Base-by-base conservation (phyloP, 2,329 filamentous ascomycete species). In the Blastomyces parvus region DNA sequence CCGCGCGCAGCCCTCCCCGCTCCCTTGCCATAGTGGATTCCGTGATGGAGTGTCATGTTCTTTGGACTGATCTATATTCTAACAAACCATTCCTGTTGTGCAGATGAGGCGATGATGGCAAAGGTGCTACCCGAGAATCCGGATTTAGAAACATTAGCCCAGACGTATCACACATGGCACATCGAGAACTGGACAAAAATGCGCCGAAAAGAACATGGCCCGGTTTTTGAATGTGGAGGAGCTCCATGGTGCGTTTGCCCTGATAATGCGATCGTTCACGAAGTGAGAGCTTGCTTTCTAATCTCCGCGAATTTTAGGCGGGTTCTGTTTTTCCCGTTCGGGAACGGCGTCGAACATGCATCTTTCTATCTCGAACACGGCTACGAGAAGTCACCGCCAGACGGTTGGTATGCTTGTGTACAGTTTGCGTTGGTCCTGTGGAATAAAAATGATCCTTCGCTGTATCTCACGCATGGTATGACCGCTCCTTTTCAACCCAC, bases 361-460 rank as follows among this genome's bases (percentile, higher is more conserved):
- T 97, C 94, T 6, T 90, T 99, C 74, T 99, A 97, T 76, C 85
- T 99, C 27, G 94, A 99, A 75, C 94, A 97, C 75, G 94, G 91
- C 55, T 96, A 90, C 77, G 88, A 90, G 38, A 75, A 76, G 30
- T 81, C 88, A 65, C 83, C 93, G 13, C 91, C 93, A 14, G 90
- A 96, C 55, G 89, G 96, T 73, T 99, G 93, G 91, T 94, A 92
- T 76, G 93, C 91, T 70, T 99, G 94, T 73, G 91, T 96, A 55
- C 94, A 97, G 74, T 99, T 99, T 76, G 88, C 90, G 64, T 82
- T 99, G 59, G 93, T 97, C 4, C 81, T 99, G 62, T 97, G 90
- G 88, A 99, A 97, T 75, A 88, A 88, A 56, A 90, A 93, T 72
- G 91, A 97, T 70, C 93, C 94, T n/a, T 86, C 86, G 66, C 84